Evolutionary conservation across 2,329 filamentous ascomycete genomes (phyloP), one percentile per base, ranked within the genome.

Genomic region (Monosporascus sp.): DNA sequence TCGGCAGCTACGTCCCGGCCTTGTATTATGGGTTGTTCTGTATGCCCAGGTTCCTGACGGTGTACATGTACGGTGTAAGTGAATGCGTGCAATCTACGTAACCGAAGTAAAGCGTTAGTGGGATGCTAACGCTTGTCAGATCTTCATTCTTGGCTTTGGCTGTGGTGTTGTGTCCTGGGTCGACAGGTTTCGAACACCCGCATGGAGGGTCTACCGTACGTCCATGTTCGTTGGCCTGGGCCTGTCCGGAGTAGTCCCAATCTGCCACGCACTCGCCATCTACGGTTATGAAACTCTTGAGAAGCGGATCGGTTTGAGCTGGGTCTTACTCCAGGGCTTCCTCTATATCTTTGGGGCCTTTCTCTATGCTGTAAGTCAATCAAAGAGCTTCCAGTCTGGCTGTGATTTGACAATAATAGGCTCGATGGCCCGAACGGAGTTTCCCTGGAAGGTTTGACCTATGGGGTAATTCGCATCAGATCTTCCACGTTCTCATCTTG

Each of bases 391-490:
- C 18, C 22, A 38, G 39, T 47, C 47, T 51, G 5, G 25, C 18
- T 39, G 35, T 17, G 11, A 24, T 22, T 43, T 48, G 35, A 46
- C 43, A 31, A 25, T 17, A 25, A 46, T 52, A 88, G 84, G 77
- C 82, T 50, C 85, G 94, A 38, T 85, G 93, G 71, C 94, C 94
- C 0, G 94, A 99, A 73, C 80, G 90, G 55, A 83, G 80, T 64
- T 81, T 75, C 45, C 94, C 93, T 0, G 89, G 90, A 1, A 76
- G 70, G 7, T 97, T 93, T 65, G 94, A 99, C 71, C 89, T 97
- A 49, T 89, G 89, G 82, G 93, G 94, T 38, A 91, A 86, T 67
- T 96, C 90, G 20, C 94, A 99, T 71, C 94, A 99, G 73, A 88
- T 99, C 58, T 99, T 99, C 70, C 94, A 99, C 73, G 75, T 96